Evolutionary conservation across 345 rosid genomes (phyloP).

Genomic region (Rhizophora mangle): DNA sequence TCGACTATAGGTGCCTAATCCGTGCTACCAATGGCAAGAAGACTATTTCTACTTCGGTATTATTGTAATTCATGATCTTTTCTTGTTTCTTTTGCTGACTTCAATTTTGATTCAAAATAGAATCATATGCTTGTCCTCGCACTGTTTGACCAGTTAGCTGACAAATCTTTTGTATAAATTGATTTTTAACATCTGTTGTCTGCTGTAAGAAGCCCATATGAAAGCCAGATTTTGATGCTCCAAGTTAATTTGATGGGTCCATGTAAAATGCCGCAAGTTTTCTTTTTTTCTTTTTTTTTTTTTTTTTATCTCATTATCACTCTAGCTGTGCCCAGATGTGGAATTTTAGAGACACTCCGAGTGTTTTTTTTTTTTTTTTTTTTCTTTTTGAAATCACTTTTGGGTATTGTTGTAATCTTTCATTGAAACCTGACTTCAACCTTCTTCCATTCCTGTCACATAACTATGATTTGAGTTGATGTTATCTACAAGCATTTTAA

Average conservation of each 20-base stretch:
- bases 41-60: conserved; percentile 80
- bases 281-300: background rate
- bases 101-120: background rate
- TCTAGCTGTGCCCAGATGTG: background rate
- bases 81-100: background rate
- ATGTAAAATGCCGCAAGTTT: background rate
- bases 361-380: too few species aligned
- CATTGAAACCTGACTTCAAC: too few species aligned
- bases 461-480: background rate
- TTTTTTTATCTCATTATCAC: background rate
- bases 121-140: too few species aligned
- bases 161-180: too few species aligned
- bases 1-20: conserved; percentile 82
- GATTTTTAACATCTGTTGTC: too few species aligned
- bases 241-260: background rate
- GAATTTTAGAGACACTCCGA: too few species aligned
- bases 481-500: background rate
- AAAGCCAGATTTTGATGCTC: too few species aligned
- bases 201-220: too few species aligned
- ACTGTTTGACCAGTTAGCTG: too few species aligned
- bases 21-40: conserved; percentile 88
- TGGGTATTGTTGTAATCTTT: too few species aligned
- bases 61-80: conserved; percentile 7
- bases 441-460: too few species aligned
- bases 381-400: too few species aligned